Evolutionary conservation across 768 basidiomycete species (phyloP).

Genomic region (Leccinum imitatum): DNA sequence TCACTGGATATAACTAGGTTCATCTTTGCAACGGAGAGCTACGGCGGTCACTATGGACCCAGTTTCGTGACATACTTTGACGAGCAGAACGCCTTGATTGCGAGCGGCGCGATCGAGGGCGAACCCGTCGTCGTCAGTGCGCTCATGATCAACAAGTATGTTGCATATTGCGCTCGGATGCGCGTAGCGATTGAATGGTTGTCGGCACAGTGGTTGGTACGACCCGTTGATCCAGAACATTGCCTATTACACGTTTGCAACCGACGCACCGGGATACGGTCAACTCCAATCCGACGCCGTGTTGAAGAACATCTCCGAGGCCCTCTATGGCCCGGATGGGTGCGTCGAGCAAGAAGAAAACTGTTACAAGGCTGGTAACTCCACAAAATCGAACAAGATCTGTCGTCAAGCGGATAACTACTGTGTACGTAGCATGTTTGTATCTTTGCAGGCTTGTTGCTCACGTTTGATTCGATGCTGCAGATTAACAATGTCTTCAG

Average conservation of each 20-base stretch:
- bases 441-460: not conserved
- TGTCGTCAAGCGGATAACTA: constrained; percentile 53
- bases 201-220: constrained; percentile 53
- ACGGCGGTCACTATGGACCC: no score
- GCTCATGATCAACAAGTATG: constrained; percentile 54
- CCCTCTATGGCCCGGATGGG: constrained; percentile 48
- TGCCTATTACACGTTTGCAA: constrained; percentile 60
- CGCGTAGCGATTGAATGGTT: not conserved
- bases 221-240: constrained; percentile 64
- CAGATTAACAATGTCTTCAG: constrained; percentile 47
- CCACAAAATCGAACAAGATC: constrained; percentile 44
- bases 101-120: no score
- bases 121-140: no score
- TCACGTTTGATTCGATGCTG: not conserved
- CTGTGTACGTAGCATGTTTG: constrained; percentile 45
- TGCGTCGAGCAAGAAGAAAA: constrained; percentile 55
- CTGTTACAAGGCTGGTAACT: constrained; percentile 55
- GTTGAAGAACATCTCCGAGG: constrained; percentile 44
- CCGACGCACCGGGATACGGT: constrained; percentile 65
- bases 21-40: no score
- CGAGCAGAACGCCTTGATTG: no score
- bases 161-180: not conserved
- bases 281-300: constrained; percentile 51
- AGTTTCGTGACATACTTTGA: no score
- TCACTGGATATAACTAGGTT: no score